phyloP scores from a whole-genome alignment of 2,329 filamentous ascomycete genomes.

The Aspergillus candidus region DNA sequence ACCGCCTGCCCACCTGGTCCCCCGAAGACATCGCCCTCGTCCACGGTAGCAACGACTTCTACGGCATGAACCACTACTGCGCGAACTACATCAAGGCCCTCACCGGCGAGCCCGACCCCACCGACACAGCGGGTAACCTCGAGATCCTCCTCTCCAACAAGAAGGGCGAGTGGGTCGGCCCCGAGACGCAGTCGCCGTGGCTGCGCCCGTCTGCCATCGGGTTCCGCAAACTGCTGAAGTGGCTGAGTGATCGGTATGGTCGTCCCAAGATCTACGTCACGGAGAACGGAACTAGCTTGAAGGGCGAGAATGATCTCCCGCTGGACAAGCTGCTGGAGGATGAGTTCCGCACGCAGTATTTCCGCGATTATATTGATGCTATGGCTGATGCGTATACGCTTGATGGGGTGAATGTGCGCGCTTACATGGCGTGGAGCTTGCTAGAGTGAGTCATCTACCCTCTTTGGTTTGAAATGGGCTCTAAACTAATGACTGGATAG shows the following conservation, averaged over 20 bases:
- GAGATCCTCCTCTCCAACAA: constrained; percentile 68
- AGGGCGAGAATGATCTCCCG: constrained; percentile 72
- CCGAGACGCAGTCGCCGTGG: constrained; percentile 78
- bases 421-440: constrained; percentile 81
- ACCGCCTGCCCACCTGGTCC: constrained; percentile 69
- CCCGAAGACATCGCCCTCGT: constrained; percentile 67
- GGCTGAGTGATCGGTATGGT: constrained; percentile 71
- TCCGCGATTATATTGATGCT: constrained; percentile 67
- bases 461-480: neutral
- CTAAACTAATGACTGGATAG: constrained; percentile 27
- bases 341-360: constrained; percentile 76
- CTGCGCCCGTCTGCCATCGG: constrained; percentile 68
- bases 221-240: constrained; percentile 70
- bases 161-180: constrained; percentile 65
- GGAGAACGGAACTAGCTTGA: constrained; percentile 80
- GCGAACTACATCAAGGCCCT: constrained; percentile 79
- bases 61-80: constrained; percentile 92
- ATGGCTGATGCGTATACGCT: constrained; percentile 65
- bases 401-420: constrained; percentile 72
- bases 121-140: constrained; percentile 71
- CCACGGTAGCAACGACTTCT: constrained; percentile 84
- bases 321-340: constrained; percentile 68
- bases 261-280: constrained; percentile 78
- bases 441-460: constrained; percentile 54
- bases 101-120: constrained; percentile 51